Conservation (phyloP, 1,284 basidiomycete genomes). For the Anthracocystis panici-leucophaei region DNA sequence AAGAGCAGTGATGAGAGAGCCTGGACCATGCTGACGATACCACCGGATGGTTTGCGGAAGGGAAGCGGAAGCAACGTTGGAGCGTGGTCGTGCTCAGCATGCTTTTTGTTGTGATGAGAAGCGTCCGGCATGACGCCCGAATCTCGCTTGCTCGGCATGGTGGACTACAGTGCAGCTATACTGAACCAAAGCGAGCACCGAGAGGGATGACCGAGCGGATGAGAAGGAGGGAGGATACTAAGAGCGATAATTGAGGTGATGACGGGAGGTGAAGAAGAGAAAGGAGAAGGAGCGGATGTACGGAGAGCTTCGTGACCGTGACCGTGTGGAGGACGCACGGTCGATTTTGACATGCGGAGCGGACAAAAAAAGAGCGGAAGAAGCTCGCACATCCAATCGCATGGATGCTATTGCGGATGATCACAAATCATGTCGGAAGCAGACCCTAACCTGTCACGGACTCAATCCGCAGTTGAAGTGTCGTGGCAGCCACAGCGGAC, state of each 20-base stretch:
- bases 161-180: background rate
- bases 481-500: background rate
- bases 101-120: slow-evolving; percentile 4
- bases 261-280: background rate
- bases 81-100: slow-evolving; percentile 3
- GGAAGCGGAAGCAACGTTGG: slow-evolving; percentile 13
- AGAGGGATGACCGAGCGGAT: no score
- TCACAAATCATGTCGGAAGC: background rate
- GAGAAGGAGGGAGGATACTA: background rate
- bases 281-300: background rate
- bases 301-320: background rate
- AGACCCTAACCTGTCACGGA: background rate
- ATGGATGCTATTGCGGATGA: background rate
- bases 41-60: slow-evolving; percentile 41
- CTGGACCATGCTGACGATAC: slow-evolving; percentile 48
- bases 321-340: slow-evolving; percentile 8
- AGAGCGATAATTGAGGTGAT: background rate
- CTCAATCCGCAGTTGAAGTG: background rate
- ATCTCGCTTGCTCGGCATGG: slow-evolving; percentile 37
- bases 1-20: slow-evolving; percentile 52
- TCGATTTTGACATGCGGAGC: slow-evolving; percentile 1
- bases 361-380: background rate
- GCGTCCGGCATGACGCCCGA: slow-evolving; percentile 45
- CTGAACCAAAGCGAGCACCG: background rate
- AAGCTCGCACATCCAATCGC: slow-evolving; percentile 1